A percentile compares a stretch with the other conserved stretches of the same genome.
Conservation (phyloP, 2,329 filamentous ascomycete species). For the Penicillium brevicompactum region DNA sequence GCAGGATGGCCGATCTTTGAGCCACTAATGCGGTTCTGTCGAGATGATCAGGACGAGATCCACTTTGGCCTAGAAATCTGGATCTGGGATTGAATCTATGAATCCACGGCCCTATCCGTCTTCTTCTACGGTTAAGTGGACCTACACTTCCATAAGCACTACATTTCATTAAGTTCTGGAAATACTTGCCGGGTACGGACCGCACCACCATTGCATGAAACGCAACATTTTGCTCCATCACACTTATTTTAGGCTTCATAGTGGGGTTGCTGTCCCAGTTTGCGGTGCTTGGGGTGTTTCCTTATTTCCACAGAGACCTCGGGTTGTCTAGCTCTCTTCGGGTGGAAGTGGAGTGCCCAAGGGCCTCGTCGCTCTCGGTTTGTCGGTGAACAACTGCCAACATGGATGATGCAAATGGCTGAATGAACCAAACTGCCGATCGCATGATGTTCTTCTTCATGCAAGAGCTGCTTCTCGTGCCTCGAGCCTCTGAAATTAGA, state of each 20-base stretch:
- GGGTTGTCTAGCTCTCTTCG: neutral
- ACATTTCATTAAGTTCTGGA: conserved; percentile 18
- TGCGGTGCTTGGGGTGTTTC: conserved; percentile 11
- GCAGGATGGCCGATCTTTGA: conserved; percentile 30
- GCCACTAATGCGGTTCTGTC: conserved; percentile 23
- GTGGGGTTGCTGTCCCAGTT: conserved; percentile 16
- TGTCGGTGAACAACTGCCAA: conserved; percentile 31
- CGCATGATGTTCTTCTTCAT: conserved; percentile 28
- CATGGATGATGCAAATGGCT: conserved; percentile 25
- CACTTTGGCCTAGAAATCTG: conserved; percentile 9
- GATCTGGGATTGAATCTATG: conserved; percentile 17
- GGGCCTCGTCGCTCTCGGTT: conserved; percentile 6
- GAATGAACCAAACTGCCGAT: conserved; percentile 28
- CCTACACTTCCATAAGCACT: neutral
- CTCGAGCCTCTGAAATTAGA: conserved; percentile 20
- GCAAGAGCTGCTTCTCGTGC: conserved; percentile 26
- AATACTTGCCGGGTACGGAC: conserved; percentile 25
- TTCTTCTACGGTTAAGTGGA: neutral
- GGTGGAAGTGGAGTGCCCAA: neutral
- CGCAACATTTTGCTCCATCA: conserved; percentile 2
- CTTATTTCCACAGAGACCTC: conserved; percentile 4
- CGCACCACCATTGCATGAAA: conserved; percentile 14
- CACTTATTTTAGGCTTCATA: conserved; percentile 16
- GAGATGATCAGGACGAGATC: conserved; percentile 16
- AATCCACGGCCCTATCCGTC: conserved; percentile 1